A percentile compares a stretch with the other conserved stretches of the same genome.
These are phyloP conservation scores for Bassia scoparia DNA, from an alignment of 148 eudicot species.

Conservation along the genomic window DNA sequence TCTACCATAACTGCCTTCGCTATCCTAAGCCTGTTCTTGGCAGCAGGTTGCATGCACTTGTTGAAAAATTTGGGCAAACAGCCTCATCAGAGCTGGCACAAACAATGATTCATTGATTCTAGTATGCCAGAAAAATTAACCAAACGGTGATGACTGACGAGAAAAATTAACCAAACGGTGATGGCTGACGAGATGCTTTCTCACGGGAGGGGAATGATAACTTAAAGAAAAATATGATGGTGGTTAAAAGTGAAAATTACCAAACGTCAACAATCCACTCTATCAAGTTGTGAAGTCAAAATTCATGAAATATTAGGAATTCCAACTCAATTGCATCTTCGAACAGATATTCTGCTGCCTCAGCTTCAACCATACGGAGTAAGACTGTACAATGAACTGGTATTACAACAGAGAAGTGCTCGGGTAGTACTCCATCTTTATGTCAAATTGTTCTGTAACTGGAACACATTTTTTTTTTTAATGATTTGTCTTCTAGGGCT, in stretches of 20 bases:
- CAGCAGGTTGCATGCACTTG: slow-evolving; percentile 69
- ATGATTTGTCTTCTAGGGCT: background rate
- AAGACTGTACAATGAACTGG: background rate
- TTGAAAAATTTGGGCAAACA: slow-evolving; percentile 74
- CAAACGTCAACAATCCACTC: background rate
- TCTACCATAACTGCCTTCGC: slow-evolving; percentile 65
- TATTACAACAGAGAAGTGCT: background rate
- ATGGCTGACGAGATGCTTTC: background rate
- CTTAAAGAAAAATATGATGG: background rate
- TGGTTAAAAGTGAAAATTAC: background rate
- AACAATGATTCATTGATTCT: slow-evolving; percentile 38
- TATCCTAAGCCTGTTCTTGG: slow-evolving; percentile 63
- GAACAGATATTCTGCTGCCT: background rate
- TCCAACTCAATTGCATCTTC: background rate
- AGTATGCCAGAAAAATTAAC: too few relatives aligned
- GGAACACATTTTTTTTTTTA: background rate
- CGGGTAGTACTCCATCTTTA: background rate
- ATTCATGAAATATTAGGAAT: background rate
- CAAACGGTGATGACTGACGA: too few relatives aligned
- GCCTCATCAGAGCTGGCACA: slow-evolving; percentile 66
- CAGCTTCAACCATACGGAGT: too few relatives aligned
- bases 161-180: too few relatives aligned
- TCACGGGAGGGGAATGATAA: background rate
- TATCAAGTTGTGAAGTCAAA: background rate
- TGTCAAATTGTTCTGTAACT: background rate